Percentiles rank a stretch among this genome's conserved stretches.
phyloP scores from a whole-genome alignment of 2,329 filamentous ascomycete genomes.

The Cadophora gregata region DNA sequence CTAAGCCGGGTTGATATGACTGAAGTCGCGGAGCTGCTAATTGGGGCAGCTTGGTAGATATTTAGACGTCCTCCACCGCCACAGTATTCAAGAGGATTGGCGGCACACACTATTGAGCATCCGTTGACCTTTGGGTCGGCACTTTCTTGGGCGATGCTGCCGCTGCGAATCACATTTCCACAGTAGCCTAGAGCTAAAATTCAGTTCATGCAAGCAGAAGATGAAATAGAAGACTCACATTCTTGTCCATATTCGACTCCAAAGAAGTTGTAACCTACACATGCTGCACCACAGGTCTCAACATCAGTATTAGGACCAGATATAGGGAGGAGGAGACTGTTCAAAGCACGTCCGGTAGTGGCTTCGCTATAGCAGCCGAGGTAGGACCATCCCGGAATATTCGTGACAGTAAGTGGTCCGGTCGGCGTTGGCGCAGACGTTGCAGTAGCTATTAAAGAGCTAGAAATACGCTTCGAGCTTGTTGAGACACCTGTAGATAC shows the following conservation, averaged over 20 bases:
- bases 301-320: slow-evolving; percentile 37
- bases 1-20: slow-evolving; percentile 1
- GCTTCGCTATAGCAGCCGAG: slow-evolving; percentile 36
- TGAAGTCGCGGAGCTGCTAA: slow-evolving; percentile 13
- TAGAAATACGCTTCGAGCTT: not conserved
- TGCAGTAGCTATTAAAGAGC: slow-evolving; percentile 1
- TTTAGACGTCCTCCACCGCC: slow-evolving; percentile 39
- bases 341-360: slow-evolving; percentile 29
- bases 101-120: slow-evolving; percentile 35
- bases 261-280: slow-evolving; percentile 44
- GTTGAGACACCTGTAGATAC: not conserved
- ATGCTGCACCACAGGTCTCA: slow-evolving; percentile 41
- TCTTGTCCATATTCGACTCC: slow-evolving; percentile 48
- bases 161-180: slow-evolving; percentile 17
- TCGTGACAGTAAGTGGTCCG: slow-evolving; percentile 30
- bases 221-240: slow-evolving; percentile 38
- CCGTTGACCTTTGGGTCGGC: slow-evolving; percentile 26
- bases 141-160: not conserved
- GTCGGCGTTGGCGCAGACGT: slow-evolving; percentile 27
- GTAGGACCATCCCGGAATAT: slow-evolving; percentile 22
- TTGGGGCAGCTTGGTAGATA: slow-evolving; percentile 43
- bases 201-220: slow-evolving; percentile 23
- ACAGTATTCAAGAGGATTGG: slow-evolving; percentile 41
- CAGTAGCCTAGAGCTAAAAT: slow-evolving; percentile 20
- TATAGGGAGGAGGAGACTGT: slow-evolving; percentile 17